These are phyloP conservation scores for Telopea speciosissima DNA, from an alignment of 177 flowering plant species.

Conservation along the genomic window DNA sequence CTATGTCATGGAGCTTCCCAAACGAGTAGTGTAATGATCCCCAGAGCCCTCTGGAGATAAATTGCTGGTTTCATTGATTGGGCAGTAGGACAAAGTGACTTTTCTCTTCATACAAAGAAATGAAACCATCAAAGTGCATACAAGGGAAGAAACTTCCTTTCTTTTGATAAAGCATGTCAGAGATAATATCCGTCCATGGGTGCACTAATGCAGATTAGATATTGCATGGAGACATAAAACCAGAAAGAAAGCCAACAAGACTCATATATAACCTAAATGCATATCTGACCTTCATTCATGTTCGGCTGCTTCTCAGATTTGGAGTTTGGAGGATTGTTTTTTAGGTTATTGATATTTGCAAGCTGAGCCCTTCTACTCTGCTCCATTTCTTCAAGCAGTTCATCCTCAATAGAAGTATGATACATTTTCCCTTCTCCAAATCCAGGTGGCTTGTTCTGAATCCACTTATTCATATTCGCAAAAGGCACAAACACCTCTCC, in stretches of 20 bases:
- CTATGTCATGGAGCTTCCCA: background rate
- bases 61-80: too few species aligned
- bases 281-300: constrained; percentile 35
- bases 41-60: background rate
- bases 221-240: background rate
- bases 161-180: background rate
- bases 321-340: constrained; percentile 28
- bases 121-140: background rate
- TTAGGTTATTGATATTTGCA: constrained; percentile 62
- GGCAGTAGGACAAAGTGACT: too few species aligned
- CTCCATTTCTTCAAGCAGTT: constrained; percentile 66
- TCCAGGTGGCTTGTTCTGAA: constrained; percentile 64
- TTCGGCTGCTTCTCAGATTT: constrained; percentile 18
- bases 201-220: background rate
- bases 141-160: background rate
- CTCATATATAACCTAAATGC: background rate
- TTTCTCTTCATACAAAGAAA: too few species aligned
- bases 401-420: constrained; percentile 77
- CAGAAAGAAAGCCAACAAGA: background rate
- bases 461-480: constrained; percentile 55
- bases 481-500: constrained; percentile 43
- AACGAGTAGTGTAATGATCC: background rate
- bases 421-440: constrained; percentile 84
- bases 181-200: background rate
- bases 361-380: constrained; percentile 67